These are phyloP conservation scores for Cucurbita pepo DNA, from an alignment of 306 rosid genomes.

Conservation along the genomic window DNA sequence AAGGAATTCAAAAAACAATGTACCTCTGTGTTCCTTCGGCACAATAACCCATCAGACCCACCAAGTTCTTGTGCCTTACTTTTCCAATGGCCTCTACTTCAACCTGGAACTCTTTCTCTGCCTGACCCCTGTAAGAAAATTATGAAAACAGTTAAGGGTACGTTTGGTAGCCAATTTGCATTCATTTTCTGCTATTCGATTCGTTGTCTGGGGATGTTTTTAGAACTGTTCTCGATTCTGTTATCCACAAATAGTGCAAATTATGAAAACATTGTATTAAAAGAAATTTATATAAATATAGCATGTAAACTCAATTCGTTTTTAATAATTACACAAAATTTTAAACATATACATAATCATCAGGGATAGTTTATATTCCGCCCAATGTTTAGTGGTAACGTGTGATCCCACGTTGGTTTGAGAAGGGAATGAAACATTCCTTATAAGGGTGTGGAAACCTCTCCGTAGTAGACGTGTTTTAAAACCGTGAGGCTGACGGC, in stretches of 20 bases:
- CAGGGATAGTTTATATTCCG: too few relatives aligned
- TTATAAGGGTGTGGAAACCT: too few relatives aligned
- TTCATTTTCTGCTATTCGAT: not conserved
- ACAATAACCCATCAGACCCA: constrained; percentile 81
- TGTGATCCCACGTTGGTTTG: too few relatives aligned
- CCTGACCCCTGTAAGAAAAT: constrained; percentile 62
- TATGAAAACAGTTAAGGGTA: not conserved
- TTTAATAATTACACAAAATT: not conserved
- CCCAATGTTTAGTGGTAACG: not conserved
- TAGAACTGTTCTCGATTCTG: too few relatives aligned
- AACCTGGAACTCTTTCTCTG: constrained; percentile 86
- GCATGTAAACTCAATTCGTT: too few relatives aligned
- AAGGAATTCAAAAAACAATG: constrained; percentile 5
- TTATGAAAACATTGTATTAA: too few relatives aligned
- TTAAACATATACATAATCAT: not conserved
- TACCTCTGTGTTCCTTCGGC: constrained; percentile 90
- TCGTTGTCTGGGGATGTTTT: too few relatives aligned
- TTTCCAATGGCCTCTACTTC: constrained; percentile 99
- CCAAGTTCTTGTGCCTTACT: constrained; percentile 95
- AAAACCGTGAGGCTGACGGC: too few relatives aligned
- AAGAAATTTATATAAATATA: too few relatives aligned
- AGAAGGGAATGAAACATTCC: too few relatives aligned
- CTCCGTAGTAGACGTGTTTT: too few relatives aligned
- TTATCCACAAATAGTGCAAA: too few relatives aligned
- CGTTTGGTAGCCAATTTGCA: not conserved